Evolutionary conservation across 2,329 filamentous ascomycete genomes (phyloP).

Genomic region (Ceratocystis albifundus): DNA sequence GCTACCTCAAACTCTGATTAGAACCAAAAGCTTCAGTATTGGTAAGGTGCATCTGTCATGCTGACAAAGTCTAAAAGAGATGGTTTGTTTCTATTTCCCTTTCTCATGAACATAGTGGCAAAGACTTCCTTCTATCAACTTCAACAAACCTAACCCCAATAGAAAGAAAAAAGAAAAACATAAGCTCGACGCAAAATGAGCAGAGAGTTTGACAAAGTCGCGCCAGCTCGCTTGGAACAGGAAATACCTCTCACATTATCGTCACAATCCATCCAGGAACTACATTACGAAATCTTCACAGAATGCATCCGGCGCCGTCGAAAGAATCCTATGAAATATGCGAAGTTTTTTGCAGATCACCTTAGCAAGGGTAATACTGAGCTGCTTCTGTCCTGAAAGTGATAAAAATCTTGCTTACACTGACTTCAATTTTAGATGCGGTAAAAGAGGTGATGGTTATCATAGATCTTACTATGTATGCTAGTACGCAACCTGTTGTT

Average conservation of each 20-base stretch:
- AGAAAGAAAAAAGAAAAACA: neutral
- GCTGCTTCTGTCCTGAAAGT: neutral
- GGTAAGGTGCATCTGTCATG: too few species aligned
- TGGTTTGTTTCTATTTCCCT: too few species aligned
- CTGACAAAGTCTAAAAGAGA: too few species aligned
- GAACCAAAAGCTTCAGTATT: too few species aligned
- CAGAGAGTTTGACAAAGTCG: conserved; percentile 3
- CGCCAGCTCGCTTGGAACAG: neutral
- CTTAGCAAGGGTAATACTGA: neutral
- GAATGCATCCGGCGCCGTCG: neutral
- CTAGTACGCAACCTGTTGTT: neutral
- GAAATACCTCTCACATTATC: neutral
- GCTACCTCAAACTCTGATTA: too few species aligned
- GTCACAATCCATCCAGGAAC: neutral
- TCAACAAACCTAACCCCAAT: neutral
- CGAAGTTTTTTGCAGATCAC: neutral
- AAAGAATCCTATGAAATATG: neutral
- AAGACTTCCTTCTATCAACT: neutral
- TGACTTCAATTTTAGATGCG: neutral
- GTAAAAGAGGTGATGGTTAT: neutral
- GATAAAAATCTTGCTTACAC: neutral
- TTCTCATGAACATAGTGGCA: too few species aligned
- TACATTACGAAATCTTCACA: conserved; percentile 2
- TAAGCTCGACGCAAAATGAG: neutral
- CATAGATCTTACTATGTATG: neutral